Evolutionary conservation across 345 rosid species (phyloP).

Genomic region (Gossypium australe): DNA sequence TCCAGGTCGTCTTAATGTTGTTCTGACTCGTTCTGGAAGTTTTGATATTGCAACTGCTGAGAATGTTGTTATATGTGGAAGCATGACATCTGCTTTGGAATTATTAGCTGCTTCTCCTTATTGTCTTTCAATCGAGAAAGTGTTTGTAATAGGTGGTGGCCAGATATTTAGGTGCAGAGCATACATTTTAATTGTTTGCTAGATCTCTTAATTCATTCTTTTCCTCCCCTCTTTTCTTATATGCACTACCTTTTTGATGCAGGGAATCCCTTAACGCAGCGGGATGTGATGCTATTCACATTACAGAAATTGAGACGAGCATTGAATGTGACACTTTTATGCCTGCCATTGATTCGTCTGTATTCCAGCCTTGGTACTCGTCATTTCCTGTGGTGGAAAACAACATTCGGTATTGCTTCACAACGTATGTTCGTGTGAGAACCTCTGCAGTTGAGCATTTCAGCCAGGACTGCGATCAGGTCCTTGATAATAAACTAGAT

Average conservation of each 20-base stretch:
- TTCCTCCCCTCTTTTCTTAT: background rate
- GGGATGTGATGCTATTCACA: conserved; percentile 80
- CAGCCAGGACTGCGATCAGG: conserved; percentile 25
- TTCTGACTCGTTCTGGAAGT: conserved; percentile 84
- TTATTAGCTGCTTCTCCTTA: conserved; percentile 75
- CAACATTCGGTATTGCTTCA: conserved; percentile 49
- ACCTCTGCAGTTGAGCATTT: conserved; percentile 32
- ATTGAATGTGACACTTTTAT: conserved; percentile 88
- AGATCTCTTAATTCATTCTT: background rate
- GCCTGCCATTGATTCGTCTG: conserved; percentile 58
- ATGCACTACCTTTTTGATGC: conserved; percentile 20
- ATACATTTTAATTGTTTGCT: background rate
- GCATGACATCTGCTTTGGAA: conserved; percentile 72
- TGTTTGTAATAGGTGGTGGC: conserved; percentile 89
- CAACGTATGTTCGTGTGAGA: conserved; percentile 72
- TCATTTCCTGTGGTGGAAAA: conserved; percentile 72
- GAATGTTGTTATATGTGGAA: conserved; percentile 82
- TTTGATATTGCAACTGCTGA: conserved; percentile 82
- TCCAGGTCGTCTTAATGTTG: conserved; percentile 89
- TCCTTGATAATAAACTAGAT: conserved; percentile 27
- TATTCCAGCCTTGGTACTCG: conserved; percentile 83
- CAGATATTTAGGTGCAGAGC: conserved; percentile 56
- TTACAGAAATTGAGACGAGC: conserved; percentile 71
- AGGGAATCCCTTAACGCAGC: conserved; percentile 79
- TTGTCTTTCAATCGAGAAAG: conserved; percentile 83